These are phyloP conservation scores for Wickerhamiella pararugosa DNA, from an alignment of 1,139 yeast genomes.

Conservation along the genomic window DNA sequence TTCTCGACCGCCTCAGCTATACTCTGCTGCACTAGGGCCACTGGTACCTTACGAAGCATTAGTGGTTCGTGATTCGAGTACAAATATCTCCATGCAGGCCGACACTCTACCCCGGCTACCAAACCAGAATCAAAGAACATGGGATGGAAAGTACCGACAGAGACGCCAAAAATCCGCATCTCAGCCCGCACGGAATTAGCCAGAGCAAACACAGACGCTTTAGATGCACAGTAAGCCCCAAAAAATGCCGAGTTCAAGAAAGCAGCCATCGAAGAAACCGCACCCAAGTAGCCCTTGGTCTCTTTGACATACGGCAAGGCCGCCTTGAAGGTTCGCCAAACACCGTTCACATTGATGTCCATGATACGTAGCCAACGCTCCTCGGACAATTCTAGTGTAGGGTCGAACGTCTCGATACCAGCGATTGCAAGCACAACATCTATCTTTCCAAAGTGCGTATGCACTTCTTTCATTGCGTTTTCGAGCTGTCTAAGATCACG, in stretches of 20 bases:
- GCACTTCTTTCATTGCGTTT: conserved; percentile 15
- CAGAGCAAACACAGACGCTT: not conserved
- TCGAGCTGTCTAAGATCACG: conserved; percentile 15
- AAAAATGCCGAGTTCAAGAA: not conserved
- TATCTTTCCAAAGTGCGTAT: conserved; percentile 17
- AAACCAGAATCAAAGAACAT: conserved; percentile 4
- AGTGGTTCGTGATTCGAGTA: no score
- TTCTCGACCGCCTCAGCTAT: no score
- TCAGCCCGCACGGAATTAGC: conserved; percentile 3
- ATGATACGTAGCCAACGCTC: conserved; percentile 18
- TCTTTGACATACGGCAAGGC: conserved; percentile 15
- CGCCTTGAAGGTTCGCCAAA: conserved; percentile 13
- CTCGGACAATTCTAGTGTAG: conserved; percentile 13
- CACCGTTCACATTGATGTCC: conserved; percentile 19
- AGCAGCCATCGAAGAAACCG: conserved; percentile 3
- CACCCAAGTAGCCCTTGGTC: conserved; percentile 13
- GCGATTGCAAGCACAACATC: conserved; percentile 24
- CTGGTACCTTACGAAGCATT: no score
- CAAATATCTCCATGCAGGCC: no score
- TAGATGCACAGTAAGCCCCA: conserved; percentile 1
- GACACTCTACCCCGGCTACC: not conserved
- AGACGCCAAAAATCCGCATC: not conserved
- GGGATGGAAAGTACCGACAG: conserved; percentile 4
- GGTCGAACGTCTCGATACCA: conserved; percentile 19
- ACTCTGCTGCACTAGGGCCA: no score